These are phyloP conservation scores for Ceratocystis variospora DNA, from an alignment of 2,329 filamentous ascomycete species.

Conservation along the genomic window DNA sequence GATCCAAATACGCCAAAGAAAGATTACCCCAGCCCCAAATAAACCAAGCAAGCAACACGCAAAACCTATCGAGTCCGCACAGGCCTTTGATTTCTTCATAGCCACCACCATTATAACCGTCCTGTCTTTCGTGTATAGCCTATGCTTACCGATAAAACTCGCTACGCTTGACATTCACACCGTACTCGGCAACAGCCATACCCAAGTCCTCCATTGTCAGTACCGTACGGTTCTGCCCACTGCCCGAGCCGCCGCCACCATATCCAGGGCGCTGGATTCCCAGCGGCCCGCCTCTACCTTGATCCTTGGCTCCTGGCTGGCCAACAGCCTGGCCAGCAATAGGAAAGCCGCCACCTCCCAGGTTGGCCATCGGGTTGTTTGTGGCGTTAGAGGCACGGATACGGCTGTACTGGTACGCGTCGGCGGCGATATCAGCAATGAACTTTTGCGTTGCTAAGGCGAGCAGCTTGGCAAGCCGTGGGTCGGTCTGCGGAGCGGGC, in stretches of 20 bases:
- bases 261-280: constrained; percentile 67
- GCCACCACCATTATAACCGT: neutral
- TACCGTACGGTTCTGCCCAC: constrained; percentile 80
- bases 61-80: neutral
- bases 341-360: constrained; percentile 60
- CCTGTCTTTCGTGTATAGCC: no score
- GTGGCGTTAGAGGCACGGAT: constrained; percentile 84
- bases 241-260: constrained; percentile 78
- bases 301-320: constrained; percentile 42
- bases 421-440: constrained; percentile 90
- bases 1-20: constrained; percentile 10
- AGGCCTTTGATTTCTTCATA: neutral
- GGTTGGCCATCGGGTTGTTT: constrained; percentile 78
- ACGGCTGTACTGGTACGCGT: constrained; percentile 93
- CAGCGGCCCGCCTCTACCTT: constrained; percentile 45
- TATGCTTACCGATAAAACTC: constrained; percentile 71
- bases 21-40: neutral
- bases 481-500: constrained; percentile 79
- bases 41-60: neutral
- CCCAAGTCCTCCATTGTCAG: constrained; percentile 97
- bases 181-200: constrained; percentile 96
- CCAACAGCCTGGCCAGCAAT: constrained; percentile 47
- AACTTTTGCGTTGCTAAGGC: constrained; percentile 98
- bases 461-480: constrained; percentile 78
- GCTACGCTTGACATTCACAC: constrained; percentile 90